phyloP scores from a whole-genome alignment of 495 filamentous ascomycete genomes.

The Hyaloscypha hepaticicola region DNA sequence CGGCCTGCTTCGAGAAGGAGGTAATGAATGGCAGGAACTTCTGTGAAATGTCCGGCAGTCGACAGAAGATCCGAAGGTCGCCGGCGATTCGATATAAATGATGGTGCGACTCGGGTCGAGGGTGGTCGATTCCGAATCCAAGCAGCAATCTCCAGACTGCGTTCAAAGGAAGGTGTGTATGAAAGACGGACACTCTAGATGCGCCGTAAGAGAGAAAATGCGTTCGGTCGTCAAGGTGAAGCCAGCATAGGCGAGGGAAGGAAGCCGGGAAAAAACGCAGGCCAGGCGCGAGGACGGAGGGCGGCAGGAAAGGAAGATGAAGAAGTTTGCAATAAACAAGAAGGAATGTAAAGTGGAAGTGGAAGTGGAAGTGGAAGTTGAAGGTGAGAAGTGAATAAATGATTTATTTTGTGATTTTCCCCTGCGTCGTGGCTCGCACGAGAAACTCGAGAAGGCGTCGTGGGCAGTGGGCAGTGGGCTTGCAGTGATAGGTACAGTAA shows the following conservation, averaged over 20 bases:
- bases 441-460: too few relatives aligned
- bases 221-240: background rate
- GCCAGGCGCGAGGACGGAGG: background rate
- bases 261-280: background rate
- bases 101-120: constrained; percentile 4
- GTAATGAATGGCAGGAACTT: constrained; percentile 20
- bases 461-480: too few relatives aligned
- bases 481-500: too few relatives aligned
- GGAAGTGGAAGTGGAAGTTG: background rate
- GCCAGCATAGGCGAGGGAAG: background rate
- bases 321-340: constrained; percentile 1
- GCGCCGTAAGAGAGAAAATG: background rate
- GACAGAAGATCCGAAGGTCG: constrained; percentile 20
- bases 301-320: background rate
- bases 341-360: background rate
- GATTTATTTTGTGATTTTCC: too few relatives aligned
- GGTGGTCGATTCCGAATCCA: background rate
- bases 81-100: background rate
- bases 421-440: too few relatives aligned
- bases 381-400: background rate
- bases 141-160: constrained; percentile 7
- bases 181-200: constrained; percentile 10
- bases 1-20: background rate
- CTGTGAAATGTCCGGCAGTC: constrained; percentile 30
- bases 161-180: constrained; percentile 1